phyloP scores from a whole-genome alignment of 2,329 filamentous ascomycete genomes.

The Didymella glomerata region DNA sequence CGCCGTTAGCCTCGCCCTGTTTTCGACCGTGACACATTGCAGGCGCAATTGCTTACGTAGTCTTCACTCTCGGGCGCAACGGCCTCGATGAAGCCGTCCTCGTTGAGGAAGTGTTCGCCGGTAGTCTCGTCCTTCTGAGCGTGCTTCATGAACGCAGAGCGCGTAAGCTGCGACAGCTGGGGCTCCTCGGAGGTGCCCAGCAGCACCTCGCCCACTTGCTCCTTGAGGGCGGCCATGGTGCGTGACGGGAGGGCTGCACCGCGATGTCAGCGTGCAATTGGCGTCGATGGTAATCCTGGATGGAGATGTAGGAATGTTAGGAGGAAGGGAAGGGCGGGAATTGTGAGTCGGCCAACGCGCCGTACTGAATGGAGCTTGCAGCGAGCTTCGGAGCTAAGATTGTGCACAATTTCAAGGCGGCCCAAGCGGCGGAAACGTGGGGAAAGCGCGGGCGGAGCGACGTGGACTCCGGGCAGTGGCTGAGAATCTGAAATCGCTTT shows the following conservation, averaged over 20 bases:
- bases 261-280: slow-evolving; percentile 40
- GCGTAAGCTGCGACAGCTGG: slow-evolving; percentile 77
- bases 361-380: slow-evolving; percentile 32
- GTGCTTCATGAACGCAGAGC: slow-evolving; percentile 77
- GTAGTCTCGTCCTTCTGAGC: slow-evolving; percentile 77
- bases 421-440: slow-evolving; percentile 42
- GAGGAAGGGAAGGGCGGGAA: slow-evolving; percentile 25
- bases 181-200: slow-evolving; percentile 68
- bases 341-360: slow-evolving; percentile 37
- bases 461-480: neutral
- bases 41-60: slow-evolving; percentile 72
- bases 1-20: slow-evolving; percentile 41
- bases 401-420: slow-evolving; percentile 25
- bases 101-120: slow-evolving; percentile 81
- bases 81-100: slow-evolving; percentile 88
- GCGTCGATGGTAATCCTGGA: slow-evolving; percentile 23
- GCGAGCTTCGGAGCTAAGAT: slow-evolving; percentile 41
- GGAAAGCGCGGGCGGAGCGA: slow-evolving; percentile 32
- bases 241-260: slow-evolving; percentile 22
- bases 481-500: neutral
- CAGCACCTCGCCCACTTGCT: slow-evolving; percentile 68
- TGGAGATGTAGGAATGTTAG: slow-evolving; percentile 24
- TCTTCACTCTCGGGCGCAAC: slow-evolving; percentile 87
- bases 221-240: slow-evolving; percentile 69
- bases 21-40: slow-evolving; percentile 26